Percentiles rank a stretch among this genome's conserved stretches.
These are phyloP conservation scores for Petrea volubilis DNA, from an alignment of 257 asterid species.

Conservation along the genomic window DNA sequence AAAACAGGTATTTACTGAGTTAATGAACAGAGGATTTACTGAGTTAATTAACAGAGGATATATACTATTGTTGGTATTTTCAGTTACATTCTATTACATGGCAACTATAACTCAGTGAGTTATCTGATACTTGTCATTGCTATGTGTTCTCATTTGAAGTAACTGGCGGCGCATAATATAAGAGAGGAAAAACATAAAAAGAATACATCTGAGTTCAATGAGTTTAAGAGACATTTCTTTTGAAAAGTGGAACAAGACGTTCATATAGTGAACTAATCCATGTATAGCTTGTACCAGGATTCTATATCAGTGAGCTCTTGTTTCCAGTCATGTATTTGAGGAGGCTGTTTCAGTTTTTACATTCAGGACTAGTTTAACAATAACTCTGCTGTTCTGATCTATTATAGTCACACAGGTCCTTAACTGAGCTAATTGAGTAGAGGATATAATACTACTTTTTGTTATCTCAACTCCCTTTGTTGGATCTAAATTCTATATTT, in stretches of 20 bases:
- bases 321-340: no score
- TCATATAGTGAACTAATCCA: background rate
- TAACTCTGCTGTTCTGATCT: no score
- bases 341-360: no score
- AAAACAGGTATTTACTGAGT: background rate
- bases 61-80: background rate
- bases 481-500: no score
- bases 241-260: background rate
- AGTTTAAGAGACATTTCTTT: background rate
- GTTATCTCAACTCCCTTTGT: no score
- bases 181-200: background rate
- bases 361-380: no score
- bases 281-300: background rate
- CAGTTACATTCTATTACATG: background rate
- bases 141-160: background rate
- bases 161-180: background rate
- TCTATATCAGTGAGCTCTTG: background rate
- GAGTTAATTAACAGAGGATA: background rate
- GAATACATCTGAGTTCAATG: background rate
- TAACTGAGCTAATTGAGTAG: no score
- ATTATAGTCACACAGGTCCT: no score
- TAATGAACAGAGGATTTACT: background rate
- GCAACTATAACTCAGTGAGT: background rate
- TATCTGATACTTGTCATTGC: background rate
- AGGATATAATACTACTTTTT: no score